Evolutionary conservation across 257 asterid genomes (phyloP).

Genomic region (Salvia miltiorrhiza): DNA sequence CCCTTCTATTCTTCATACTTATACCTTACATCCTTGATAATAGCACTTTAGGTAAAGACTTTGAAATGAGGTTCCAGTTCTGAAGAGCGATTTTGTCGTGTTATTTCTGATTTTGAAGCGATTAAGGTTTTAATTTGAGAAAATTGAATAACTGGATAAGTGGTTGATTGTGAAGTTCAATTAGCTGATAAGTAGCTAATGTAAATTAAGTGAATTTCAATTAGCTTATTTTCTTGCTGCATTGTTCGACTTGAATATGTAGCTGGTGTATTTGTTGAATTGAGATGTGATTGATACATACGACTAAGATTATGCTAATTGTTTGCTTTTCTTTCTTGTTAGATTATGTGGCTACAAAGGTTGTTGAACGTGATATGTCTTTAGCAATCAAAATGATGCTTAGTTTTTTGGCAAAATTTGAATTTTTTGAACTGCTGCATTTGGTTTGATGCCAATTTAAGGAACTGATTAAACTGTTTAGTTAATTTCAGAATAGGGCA

Average conservation of each 20-base stretch:
- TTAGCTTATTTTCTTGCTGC: neutral
- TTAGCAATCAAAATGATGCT: slow-evolving; percentile 53
- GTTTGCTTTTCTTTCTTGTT: slow-evolving; percentile 13
- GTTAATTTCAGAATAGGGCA: too few species aligned
- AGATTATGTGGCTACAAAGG: slow-evolving; percentile 38
- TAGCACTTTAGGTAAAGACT: slow-evolving; percentile 34
- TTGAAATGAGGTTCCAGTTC: neutral
- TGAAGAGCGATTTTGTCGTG: neutral
- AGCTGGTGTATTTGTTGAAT: neutral
- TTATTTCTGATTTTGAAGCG: neutral
- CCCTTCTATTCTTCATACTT: too few species aligned
- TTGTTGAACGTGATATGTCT: slow-evolving; percentile 38
- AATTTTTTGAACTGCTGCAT: too few species aligned
- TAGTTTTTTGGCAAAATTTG: too few species aligned
- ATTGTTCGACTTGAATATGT: too few species aligned
- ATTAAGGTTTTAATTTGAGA: neutral
- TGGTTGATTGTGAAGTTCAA: neutral
- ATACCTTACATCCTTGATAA: slow-evolving; percentile 28
- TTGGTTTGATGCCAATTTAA: too few species aligned
- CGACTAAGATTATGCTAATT: neutral
- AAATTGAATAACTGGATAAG: neutral
- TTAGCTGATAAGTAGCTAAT: neutral
- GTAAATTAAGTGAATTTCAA: neutral
- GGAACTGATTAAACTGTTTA: too few species aligned
- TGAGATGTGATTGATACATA: neutral